Percentiles rank a stretch among this genome's conserved stretches.
Evolutionary conservation across 2,329 filamentous ascomycete species (phyloP).

Genomic region (Huntiella moniliformis): DNA sequence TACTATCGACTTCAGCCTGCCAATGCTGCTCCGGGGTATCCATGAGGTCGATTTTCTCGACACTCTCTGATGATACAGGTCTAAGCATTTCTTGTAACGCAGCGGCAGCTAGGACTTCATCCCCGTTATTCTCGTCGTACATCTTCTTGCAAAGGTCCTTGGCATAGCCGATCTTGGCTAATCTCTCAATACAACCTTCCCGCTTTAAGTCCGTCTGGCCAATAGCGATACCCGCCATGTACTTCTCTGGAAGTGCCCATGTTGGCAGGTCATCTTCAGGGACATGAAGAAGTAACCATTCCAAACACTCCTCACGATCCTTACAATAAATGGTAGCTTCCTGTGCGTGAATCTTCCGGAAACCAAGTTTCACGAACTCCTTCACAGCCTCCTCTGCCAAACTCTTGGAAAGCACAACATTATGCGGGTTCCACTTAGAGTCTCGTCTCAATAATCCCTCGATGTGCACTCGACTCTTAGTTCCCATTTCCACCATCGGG

Average conservation of each 20-base stretch:
- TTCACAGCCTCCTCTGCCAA: slow-evolving; percentile 44
- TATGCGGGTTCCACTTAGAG: slow-evolving; percentile 74
- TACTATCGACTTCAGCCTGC: slow-evolving; percentile 67
- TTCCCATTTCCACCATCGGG: slow-evolving; percentile 85
- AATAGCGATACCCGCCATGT: slow-evolving; percentile 75
- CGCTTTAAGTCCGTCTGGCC: slow-evolving; percentile 63
- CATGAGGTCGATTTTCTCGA: slow-evolving; percentile 24
- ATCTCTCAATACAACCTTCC: slow-evolving; percentile 64
- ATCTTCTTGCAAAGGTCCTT: slow-evolving; percentile 64
- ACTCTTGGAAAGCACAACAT: slow-evolving; percentile 39
- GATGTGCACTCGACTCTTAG: slow-evolving; percentile 56
- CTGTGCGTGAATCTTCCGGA: slow-evolving; percentile 73
- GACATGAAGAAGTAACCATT: slow-evolving; percentile 93
- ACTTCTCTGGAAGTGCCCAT: slow-evolving; percentile 83
- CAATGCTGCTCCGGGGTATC: slow-evolving; percentile 46
- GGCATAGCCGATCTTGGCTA: slow-evolving; percentile 71
- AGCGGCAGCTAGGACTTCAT: slow-evolving; percentile 64
- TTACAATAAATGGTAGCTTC: slow-evolving; percentile 79
- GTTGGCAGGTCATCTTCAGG: slow-evolving; percentile 89
- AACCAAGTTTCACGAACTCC: slow-evolving; percentile 62
- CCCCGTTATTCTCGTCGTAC: slow-evolving; percentile 47
- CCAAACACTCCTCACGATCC: slow-evolving; percentile 76
- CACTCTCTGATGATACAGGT: slow-evolving; percentile 10
- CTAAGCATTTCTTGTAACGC: slow-evolving; percentile 44
- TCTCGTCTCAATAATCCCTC: slow-evolving; percentile 62